These are phyloP conservation scores for Pleurotus salmoneostramineus DNA, from an alignment of 768 basidiomycete species.

Conservation along the genomic window DNA sequence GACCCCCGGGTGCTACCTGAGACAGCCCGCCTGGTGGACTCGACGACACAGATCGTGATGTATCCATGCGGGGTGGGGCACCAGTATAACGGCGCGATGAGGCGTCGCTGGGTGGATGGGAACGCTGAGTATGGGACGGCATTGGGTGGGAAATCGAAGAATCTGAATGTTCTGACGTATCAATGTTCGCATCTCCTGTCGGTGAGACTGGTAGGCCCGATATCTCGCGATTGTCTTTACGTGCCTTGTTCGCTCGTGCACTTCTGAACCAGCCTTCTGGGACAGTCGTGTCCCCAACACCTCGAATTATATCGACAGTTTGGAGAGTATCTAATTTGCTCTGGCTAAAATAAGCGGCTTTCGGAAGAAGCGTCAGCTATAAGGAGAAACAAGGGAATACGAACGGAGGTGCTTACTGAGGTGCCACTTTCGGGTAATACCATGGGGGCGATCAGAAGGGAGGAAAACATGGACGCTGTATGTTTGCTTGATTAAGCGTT, in stretches of 20 bases:
- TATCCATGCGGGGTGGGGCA: background rate
- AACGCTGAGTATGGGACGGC: conserved; percentile 1
- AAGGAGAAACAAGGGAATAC: conserved; percentile 10
- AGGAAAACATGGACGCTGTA: conserved; percentile 77
- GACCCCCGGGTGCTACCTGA: conserved; percentile 19
- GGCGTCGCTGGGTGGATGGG: conserved; percentile 6
- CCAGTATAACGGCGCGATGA: background rate
- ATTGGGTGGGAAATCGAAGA: conserved; percentile 5
- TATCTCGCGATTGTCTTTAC: conserved; percentile 42
- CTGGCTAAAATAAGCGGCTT: conserved; percentile 85
- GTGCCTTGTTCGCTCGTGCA: conserved; percentile 65
- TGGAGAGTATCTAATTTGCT: conserved; percentile 65
- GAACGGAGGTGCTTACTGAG: conserved; percentile 50
- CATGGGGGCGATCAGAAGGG: conserved; percentile 45
- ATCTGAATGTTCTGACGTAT: conserved; percentile 19
- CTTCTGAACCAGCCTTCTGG: conserved; percentile 80
- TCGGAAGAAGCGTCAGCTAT: conserved; percentile 21
- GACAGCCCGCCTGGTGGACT: conserved; percentile 27
- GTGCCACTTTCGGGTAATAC: conserved; percentile 74
- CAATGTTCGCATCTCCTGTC: conserved; percentile 21
- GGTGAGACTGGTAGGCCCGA: conserved; percentile 27
- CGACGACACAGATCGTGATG: conserved; percentile 33
- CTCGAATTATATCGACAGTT: conserved; percentile 68
- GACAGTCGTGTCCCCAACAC: conserved; percentile 60
- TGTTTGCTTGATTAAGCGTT: conserved; percentile 77